A percentile compares a stretch with the other conserved stretches of the same genome.
These are phyloP conservation scores for Magnolia sinica DNA, from an alignment of 164 flowering plant species.

Conservation along the genomic window DNA sequence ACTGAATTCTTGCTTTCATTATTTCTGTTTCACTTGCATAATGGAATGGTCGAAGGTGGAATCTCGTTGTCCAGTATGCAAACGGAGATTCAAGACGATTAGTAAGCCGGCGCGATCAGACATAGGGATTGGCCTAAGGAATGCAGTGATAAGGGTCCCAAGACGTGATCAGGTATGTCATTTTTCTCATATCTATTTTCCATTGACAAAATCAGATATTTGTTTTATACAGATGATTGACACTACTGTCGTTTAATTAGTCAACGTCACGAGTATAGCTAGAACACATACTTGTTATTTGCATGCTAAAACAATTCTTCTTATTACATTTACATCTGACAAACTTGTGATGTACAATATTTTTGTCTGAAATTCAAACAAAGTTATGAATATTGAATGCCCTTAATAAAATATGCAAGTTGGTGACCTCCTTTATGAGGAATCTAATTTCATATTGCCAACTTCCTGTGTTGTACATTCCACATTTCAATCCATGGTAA, in stretches of 20 bases:
- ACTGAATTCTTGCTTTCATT: slow-evolving; percentile 82
- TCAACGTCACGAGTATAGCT: not conserved
- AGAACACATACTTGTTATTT: not conserved
- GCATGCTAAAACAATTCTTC: not conserved
- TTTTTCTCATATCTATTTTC: not conserved
- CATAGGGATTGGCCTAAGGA: slow-evolving; percentile 54
- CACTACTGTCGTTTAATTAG: not conserved
- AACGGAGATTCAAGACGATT: slow-evolving; percentile 79
- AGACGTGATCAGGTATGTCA: slow-evolving; percentile 81
- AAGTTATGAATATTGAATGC: not conserved
- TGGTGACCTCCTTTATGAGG: too few species aligned
- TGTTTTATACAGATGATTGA: not conserved
- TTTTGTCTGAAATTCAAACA: not conserved
- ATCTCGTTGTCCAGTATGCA: slow-evolving; percentile 95
- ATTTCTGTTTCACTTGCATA: slow-evolving; percentile 87
- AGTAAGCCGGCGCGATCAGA: slow-evolving; percentile 54
- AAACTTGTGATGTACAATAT: not conserved
- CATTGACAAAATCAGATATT: not conserved
- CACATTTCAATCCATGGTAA: too few species aligned
- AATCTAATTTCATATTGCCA: too few species aligned
- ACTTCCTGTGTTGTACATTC: too few species aligned
- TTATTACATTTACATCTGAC: too few species aligned
- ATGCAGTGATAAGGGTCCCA: slow-evolving; percentile 62
- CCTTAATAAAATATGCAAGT: not conserved
- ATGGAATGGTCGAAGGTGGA: slow-evolving; percentile 99